Evolutionary conservation across 305 asterid species (phyloP).

Genomic region (Solanum hybrid): DNA sequence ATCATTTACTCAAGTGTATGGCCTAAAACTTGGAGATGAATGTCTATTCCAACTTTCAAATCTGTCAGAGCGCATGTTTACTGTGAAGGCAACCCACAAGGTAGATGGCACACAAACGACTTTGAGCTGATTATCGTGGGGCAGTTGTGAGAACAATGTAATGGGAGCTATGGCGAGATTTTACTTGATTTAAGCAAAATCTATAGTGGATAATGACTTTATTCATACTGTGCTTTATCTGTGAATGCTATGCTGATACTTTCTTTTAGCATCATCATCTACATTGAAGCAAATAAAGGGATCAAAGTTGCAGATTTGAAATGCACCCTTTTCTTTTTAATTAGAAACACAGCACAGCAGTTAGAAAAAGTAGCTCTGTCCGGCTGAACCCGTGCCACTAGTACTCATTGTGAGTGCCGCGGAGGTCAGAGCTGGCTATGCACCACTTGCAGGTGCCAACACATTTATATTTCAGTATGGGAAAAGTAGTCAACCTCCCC

Average conservation of each 20-base stretch:
- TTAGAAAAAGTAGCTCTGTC: neutral
- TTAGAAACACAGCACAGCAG: neutral
- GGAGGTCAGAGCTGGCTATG: neutral
- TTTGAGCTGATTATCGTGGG: neutral
- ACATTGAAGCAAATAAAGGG: neutral
- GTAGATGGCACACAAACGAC: neutral
- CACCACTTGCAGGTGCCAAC: neutral
- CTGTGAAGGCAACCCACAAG: neutral
- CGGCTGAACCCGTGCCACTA: neutral
- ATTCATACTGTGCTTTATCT: neutral
- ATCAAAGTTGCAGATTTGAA: neutral
- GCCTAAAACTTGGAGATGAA: constrained; percentile 9
- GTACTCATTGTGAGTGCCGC: neutral
- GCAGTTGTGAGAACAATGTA: neutral
- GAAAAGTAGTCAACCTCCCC: neutral
- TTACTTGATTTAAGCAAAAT: neutral
- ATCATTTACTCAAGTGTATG: neutral
- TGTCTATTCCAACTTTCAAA: constrained; percentile 5
- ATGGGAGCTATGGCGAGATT: neutral
- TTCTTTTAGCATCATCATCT: neutral
- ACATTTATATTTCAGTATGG: neutral
- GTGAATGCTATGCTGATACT: neutral
- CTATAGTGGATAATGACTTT: neutral
- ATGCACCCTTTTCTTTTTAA: neutral
- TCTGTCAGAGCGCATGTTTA: neutral